Evolutionary conservation across 768 basidiomycete species (phyloP), one percentile per base, ranked within the genome.

Genomic region (Mycena indigotica): DNA sequence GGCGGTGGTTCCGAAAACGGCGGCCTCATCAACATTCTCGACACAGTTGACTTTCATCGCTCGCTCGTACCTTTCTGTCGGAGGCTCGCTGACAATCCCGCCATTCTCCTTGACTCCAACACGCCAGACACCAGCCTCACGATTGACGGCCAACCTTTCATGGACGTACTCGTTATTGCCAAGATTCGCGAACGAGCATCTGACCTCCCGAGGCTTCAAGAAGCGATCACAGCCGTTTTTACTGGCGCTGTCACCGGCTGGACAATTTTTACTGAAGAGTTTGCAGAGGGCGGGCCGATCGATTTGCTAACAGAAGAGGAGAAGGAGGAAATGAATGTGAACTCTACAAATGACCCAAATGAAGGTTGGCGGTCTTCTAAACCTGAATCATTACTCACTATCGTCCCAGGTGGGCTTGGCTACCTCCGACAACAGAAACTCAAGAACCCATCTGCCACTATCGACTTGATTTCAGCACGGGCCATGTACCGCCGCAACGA

Each of bases 1-100:
- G 66, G 60, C 41, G 41, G 41, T 19, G 41, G n/a, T 6, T 15
- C 13, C 8, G 41, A 44, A 21, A 6, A 44, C 21, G 41, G 41
- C 6, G 41, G 41, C 41, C n/a, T 44, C 5, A 44, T 44, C 41
- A 44, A 44, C 41, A 5, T 23, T 13, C 41, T 44, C 41, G 41
- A 44, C n/a, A 44, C 41, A 8, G 41, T 44, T 5, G 13, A 13
- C 8, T 15, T 44, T 13, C 41, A 44, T 21, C 41, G 41, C 21
- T 8, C 6, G 8, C 21, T 44, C 13, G 41, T 6, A 5, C n/a
- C 41, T 5, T 44, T 44, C 41, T 44, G 41, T 19, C 12, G 23
- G 21, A 13, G n/a, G 21, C n/a, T 44, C 41, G n/a, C 41, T 6
- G 41, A 13, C n/a, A 44, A 44, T 44, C 41, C 41, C 41, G 8